Base-by-base conservation (phyloP, 2,329 filamentous ascomycete genomes). In the Fusarium staphyleae region DNA sequence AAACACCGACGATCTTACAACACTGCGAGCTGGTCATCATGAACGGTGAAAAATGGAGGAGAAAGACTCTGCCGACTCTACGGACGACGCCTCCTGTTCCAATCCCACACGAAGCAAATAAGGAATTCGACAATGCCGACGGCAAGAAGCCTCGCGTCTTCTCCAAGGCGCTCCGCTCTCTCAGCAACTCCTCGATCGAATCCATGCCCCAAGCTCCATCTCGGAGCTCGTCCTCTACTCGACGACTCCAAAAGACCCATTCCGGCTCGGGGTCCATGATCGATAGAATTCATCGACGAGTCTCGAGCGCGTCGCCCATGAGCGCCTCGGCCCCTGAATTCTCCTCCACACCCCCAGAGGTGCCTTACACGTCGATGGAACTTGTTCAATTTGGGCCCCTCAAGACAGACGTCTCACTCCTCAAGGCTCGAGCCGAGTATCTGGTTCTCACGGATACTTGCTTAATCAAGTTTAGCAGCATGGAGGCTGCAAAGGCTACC, bases 391-490 rank as follows among this genome's bases (percentile, higher is more conserved):
- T 75, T 42, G 79, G 79, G 2, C 69, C 77, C 13, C 71, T 85
- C 29, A 82, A 82, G 63, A 69, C 77, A 1, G 80, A 83, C 50
- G 69, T 77, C 4, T 78, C 78, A 15, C 69, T 81, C 3, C 70
- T 81, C 55, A 82, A 81, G 52, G 70, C 77, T 2, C 78, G 78
- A 29, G 72, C 76, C 42, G 78, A 80, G 48, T 83, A 81, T 54
- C 66, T 85, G 10, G 81, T 84, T 22, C 69, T 83, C 18, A 82
- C 82, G 3, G 71, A 80, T 26, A 74, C 77, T 34, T 78, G 78
- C 44, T 66, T 85, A 35, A 66, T 83, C 62, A 81, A 81, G 57
- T 80, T 83, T 61, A 77, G 75, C 63, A 78, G 72, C 62, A 72
- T 73, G 26, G 72, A 78, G 47, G 77, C 81, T 22, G 81, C 81